phyloP scores from a whole-genome alignment of 2,329 filamentous ascomycete genomes.

The Colletotrichum sp. region DNA sequence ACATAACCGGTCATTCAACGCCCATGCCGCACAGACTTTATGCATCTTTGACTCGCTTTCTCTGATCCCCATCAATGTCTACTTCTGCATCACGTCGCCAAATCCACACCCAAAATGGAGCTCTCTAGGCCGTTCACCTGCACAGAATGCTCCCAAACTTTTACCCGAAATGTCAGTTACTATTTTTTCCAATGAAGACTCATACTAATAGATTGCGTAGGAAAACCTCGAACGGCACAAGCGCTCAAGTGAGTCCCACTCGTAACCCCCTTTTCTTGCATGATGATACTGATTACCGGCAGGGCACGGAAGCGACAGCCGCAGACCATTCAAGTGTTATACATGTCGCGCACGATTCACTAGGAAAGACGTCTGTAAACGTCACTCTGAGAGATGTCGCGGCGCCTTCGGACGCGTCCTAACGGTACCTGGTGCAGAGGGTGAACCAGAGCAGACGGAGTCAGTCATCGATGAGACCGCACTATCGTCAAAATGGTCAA shows the following conservation, averaged over 20 bases:
- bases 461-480: neutral
- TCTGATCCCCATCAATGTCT: neutral
- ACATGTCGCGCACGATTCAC: constrained; percentile 23
- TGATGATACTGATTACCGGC: neutral
- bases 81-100: neutral
- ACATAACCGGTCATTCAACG: neutral
- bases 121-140: constrained; percentile 20
- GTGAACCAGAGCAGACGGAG: neutral
- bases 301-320: constrained; percentile 25
- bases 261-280: neutral
- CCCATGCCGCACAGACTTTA: neutral
- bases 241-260: constrained; percentile 21
- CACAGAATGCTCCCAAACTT: constrained; percentile 20
- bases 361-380: constrained; percentile 24
- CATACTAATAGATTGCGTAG: neutral
- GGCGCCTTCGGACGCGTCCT: neutral
- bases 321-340: constrained; percentile 23
- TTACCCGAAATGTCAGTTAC: constrained; percentile 16
- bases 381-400: constrained; percentile 20
- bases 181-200: neutral
- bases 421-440: neutral
- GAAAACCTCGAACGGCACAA: constrained; percentile 26
- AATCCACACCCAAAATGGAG: constrained; percentile 3
- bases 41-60: neutral
- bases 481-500: neutral